Conservation (phyloP, 1,139 yeast genomes). For the Suhomyces terraborum region DNA sequence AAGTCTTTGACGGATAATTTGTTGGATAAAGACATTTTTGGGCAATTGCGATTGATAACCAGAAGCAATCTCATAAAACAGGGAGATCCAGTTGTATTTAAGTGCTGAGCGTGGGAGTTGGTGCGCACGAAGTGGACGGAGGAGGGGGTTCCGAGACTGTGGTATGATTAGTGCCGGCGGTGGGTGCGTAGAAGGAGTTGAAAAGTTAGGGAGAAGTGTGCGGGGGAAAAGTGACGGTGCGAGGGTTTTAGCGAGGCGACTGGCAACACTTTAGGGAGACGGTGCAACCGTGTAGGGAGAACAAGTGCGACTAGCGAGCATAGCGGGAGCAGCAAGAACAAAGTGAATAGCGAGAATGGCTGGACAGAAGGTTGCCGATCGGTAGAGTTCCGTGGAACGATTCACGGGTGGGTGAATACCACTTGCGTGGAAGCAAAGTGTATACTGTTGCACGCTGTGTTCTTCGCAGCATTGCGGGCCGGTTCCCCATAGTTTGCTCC, state of each 20-base stretch:
- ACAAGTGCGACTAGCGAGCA: not conserved
- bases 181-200: too few relatives aligned
- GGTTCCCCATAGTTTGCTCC: too few relatives aligned
- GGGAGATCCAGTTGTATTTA: constrained; percentile 8
- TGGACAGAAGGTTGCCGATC: not conserved
- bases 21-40: constrained; percentile 80
- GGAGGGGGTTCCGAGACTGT: constrained; percentile 12
- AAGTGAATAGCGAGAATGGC: not conserved
- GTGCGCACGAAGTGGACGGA: constrained; percentile 11
- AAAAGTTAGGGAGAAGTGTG: too few relatives aligned
- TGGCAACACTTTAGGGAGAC: too few relatives aligned
- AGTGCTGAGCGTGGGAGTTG: constrained; percentile 8
- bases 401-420: too few relatives aligned
- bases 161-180: not conserved
- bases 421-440: too few relatives aligned
- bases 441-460: too few relatives aligned
- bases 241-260: too few relatives aligned
- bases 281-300: not conserved
- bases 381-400: not conserved
- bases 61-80: constrained; percentile 5
- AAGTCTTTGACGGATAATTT: constrained; percentile 91
- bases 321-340: too few relatives aligned
- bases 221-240: not conserved
- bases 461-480: too few relatives aligned
- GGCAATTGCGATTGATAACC: constrained; percentile 3